A percentile compares a stretch with the other conserved stretches of the same genome.
Conservation (phyloP, 108 stramenopile species). For the Aurantiochytrium sp. region DNA sequence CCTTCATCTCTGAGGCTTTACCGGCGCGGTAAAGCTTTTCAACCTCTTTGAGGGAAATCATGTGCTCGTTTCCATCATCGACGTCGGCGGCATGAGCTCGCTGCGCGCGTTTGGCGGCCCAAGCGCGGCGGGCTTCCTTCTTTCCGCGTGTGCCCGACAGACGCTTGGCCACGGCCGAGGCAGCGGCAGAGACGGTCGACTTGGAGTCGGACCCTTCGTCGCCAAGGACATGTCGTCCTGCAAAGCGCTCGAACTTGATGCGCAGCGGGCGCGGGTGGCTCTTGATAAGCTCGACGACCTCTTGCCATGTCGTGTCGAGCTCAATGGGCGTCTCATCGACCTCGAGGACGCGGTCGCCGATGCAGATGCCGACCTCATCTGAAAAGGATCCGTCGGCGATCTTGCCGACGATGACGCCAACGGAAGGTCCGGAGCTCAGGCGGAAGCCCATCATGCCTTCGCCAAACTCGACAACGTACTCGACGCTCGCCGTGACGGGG, state of each 20-base stretch:
- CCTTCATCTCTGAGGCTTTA: background rate
- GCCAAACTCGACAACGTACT: slow-evolving; percentile 10
- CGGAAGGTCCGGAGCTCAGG: background rate
- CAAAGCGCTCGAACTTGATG: slow-evolving; percentile 19
- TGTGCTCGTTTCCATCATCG: background rate
- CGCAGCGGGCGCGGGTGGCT: background rate
- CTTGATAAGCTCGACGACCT: slow-evolving; percentile 11
- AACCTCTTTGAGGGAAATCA: background rate
- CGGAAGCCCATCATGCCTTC: slow-evolving; percentile 18
- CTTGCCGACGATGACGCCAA: background rate
- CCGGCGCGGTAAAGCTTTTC: background rate
- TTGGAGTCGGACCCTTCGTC: background rate
- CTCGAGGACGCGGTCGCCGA: background rate
- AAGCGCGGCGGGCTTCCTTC: background rate
- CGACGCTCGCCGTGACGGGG: background rate
- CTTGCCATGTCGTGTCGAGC: background rate
- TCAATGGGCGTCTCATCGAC: background rate
- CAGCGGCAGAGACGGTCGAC: background rate
- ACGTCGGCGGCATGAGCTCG: background rate
- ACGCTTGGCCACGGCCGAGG: too few species aligned
- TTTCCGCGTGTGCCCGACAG: background rate
- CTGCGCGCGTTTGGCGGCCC: background rate
- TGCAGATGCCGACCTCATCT: background rate
- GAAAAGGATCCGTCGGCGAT: background rate
- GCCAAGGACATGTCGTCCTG: background rate